Conservation (phyloP, 257 asterid species). For the Marsdenia floribunda region DNA sequence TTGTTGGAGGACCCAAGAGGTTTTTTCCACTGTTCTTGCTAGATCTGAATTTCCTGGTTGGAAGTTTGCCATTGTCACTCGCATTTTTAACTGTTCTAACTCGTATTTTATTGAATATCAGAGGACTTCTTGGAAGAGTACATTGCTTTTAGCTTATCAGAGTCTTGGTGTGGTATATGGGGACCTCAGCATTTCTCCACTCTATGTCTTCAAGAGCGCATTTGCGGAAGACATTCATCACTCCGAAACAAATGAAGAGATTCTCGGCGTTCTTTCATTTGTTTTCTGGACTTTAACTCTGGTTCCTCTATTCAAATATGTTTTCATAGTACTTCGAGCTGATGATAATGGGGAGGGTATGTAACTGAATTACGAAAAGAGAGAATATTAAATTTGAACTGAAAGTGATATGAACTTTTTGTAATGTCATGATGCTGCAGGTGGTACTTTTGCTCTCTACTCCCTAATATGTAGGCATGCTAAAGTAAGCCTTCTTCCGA, state of each 20-base stretch:
- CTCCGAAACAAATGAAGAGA: conserved; percentile 91
- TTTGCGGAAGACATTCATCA: conserved; percentile 97
- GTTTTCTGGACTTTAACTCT: conserved; percentile 93
- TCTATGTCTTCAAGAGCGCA: conserved; percentile 93
- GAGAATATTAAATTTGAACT: not conserved
- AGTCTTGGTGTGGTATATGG: conserved; percentile 98
- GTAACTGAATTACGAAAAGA: conserved; percentile 3
- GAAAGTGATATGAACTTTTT: conserved; percentile 10
- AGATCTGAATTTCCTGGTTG: conserved; percentile 3
- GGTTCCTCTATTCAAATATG: conserved; percentile 87
- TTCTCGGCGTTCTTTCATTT: conserved; percentile 86
- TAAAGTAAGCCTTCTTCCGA: conserved; percentile 90
- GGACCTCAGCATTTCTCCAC: conserved; percentile 94
- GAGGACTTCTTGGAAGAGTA: conserved; percentile 77
- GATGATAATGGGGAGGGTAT: conserved; percentile 97
- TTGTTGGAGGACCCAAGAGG: conserved; percentile 68
- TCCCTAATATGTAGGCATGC: conserved; percentile 95
- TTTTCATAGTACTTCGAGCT: conserved; percentile 81
- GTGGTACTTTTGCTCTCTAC: conserved; percentile 96
- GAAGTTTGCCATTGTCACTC: not conserved
- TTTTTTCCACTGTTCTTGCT: conserved; percentile 22
- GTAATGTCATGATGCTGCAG: conserved; percentile 40
- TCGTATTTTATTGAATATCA: conserved; percentile 20
- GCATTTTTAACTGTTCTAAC: not conserved
- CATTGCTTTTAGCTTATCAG: conserved; percentile 83